Base-by-base conservation (phyloP, 441 rosid species). In the Brassica balearica region DNA sequence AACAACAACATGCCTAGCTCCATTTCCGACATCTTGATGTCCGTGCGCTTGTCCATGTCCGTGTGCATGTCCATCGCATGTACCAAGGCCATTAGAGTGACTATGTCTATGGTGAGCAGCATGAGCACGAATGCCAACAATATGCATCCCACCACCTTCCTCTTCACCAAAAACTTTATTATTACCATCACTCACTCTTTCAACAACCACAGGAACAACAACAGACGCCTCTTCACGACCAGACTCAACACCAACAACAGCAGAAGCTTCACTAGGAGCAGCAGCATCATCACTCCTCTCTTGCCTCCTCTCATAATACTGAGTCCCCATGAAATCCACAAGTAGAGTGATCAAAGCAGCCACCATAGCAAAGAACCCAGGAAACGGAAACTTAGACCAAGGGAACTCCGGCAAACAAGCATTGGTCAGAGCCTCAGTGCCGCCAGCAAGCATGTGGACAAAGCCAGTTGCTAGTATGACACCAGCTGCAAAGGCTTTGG, bases 91-190 rank as follows among this genome's bases (percentile, higher is more conserved):
- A 19, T 90, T 87, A 3, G 93, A 77, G 72, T 94, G 98, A 80
- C 55, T 92, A 53, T 92, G 98, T 27, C 94, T 85, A 79, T 94
- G 98, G 63, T 92, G 97, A 19, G 98, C 91, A 0, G 92, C 97
- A 77, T 94, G 98, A 23, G 98, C 98, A 77, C 74, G 97, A 73
- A 94, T 91, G 17, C 98, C 98, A 48, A 92, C 95, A 75, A 94
- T 94, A 81, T 91, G 98, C 87, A 94, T 88, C 29, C 92, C 95
- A 0, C 97, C 98, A 34, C 88, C 83, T 8, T 91, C 97, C 77
- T 94, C 97, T 75, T 88, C 97, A 5, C 98, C 98, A 77, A 92
- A 94, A 32, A 91, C 88, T 84, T 85, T 91, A 19, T 27, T 87
- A 58, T 3, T 8, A 65, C 27, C 1, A 65, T 77, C 71, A 5